phyloP scores from a whole-genome alignment of 768 basidiomycete species.

The Rubroboletus satanas region DNA sequence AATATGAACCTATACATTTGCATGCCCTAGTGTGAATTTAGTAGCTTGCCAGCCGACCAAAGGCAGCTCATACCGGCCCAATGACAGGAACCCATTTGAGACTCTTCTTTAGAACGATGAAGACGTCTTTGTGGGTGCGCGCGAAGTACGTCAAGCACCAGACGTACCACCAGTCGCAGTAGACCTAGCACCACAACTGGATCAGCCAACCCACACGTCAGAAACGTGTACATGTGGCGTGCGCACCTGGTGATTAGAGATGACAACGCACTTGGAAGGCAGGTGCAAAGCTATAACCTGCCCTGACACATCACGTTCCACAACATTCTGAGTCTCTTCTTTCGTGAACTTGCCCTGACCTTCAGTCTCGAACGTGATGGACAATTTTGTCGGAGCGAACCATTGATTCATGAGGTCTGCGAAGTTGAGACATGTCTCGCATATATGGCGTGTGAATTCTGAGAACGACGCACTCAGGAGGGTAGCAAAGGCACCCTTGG shows the following conservation, averaged over 20 bases:
- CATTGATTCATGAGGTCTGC: slow-evolving; percentile 75
- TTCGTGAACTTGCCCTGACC: slow-evolving; percentile 61
- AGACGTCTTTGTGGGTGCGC: slow-evolving; percentile 65
- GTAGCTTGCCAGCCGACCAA: background rate
- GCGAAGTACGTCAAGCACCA: slow-evolving; percentile 81
- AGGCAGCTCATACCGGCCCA: slow-evolving; percentile 65
- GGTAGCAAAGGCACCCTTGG: slow-evolving; percentile 78
- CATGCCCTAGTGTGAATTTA: slow-evolving; percentile 60
- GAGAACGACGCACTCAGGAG: slow-evolving; percentile 56
- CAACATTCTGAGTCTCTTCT: slow-evolving; percentile 55
- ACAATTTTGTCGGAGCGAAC: slow-evolving; percentile 75
- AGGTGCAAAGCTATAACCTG: slow-evolving; percentile 58
- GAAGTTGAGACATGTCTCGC: slow-evolving; percentile 1
- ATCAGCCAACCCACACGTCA: slow-evolving; percentile 3
- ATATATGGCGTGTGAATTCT: background rate
- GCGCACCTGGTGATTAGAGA: slow-evolving; percentile 89
- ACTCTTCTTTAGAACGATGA: slow-evolving; percentile 90
- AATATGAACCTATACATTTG: slow-evolving; percentile 95
- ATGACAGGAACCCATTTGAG: slow-evolving; percentile 82
- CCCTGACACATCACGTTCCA: slow-evolving; percentile 55
- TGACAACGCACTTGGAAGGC: slow-evolving; percentile 76
- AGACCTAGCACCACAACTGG: slow-evolving; percentile 43
- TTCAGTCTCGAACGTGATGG: slow-evolving; percentile 69
- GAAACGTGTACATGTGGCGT: background rate
- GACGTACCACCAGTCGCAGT: slow-evolving; percentile 84